A percentile compares a stretch with the other conserved stretches of the same genome.
Conservation (phyloP, 371 early-diverging fungal species). For the Syncephalastrum contaminatum region DNA sequence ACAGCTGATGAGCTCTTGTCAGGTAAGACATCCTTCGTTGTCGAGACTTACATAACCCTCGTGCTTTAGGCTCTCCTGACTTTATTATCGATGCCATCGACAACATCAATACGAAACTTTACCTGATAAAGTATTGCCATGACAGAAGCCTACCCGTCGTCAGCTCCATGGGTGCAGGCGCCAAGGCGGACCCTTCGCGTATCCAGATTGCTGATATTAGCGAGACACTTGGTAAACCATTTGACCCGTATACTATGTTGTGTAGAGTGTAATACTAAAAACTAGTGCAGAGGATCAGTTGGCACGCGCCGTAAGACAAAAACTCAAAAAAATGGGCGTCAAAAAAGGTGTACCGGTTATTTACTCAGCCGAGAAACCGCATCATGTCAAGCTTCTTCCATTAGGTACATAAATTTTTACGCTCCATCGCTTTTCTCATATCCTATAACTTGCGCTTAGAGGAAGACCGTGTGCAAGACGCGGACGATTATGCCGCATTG, state of each 20-base stretch:
- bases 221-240: constrained; percentile 75
- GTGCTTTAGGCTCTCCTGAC: constrained; percentile 56
- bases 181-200: constrained; percentile 90
- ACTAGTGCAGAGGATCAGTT: constrained; percentile 83
- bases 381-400: constrained; percentile 76
- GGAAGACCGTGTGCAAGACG: constrained; percentile 76
- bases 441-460: constrained; percentile 33
- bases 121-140: constrained; percentile 83
- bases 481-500: constrained; percentile 85
- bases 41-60: neutral
- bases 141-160: constrained; percentile 72
- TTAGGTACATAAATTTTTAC: constrained; percentile 35
- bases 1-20: constrained; percentile 70
- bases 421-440: constrained; percentile 5
- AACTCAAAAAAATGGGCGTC: constrained; percentile 70
- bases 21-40: constrained; percentile 37
- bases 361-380: constrained; percentile 91
- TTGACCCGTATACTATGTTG: too few relatives aligned
- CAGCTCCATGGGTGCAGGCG: constrained; percentile 94
- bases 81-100: constrained; percentile 92
- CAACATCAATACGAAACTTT: constrained; percentile 91
- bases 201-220: constrained; percentile 94
- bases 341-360: constrained; percentile 81
- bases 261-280: neutral
- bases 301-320: constrained; percentile 80